phyloP scores from a whole-genome alignment of 1,284 basidiomycete genomes.

The Fistulinella cinereoalba region DNA sequence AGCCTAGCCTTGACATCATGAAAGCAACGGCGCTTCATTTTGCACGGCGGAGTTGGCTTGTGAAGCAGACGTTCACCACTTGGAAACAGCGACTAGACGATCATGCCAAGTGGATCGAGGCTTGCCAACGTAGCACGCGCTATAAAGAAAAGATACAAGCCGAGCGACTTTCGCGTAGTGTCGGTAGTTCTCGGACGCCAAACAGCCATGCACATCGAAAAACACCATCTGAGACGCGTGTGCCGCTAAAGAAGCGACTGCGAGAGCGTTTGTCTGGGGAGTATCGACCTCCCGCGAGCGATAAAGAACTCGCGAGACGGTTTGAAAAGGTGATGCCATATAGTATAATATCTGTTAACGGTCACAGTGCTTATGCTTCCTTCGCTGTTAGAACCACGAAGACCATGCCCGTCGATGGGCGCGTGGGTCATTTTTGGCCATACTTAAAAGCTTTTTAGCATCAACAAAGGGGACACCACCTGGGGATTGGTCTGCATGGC shows the following conservation, averaged over 20 bases:
- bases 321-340: slow-evolving; percentile 56
- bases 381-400: slow-evolving; percentile 55
- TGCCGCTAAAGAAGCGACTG: slow-evolving; percentile 46
- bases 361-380: no score
- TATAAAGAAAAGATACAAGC: slow-evolving; percentile 53
- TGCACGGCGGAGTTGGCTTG: slow-evolving; percentile 25
- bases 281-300: slow-evolving; percentile 50
- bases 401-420: slow-evolving; percentile 70
- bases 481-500: slow-evolving; percentile 55
- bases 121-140: slow-evolving; percentile 53
- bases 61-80: slow-evolving; percentile 32
- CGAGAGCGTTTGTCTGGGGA: slow-evolving; percentile 47
- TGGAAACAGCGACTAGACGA: slow-evolving; percentile 43
- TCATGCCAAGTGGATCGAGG: slow-evolving; percentile 54
- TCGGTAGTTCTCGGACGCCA: background rate
- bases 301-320: slow-evolving; percentile 60
- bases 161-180: slow-evolving; percentile 37
- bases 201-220: slow-evolving; percentile 5
- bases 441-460: slow-evolving; percentile 43
- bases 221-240: slow-evolving; percentile 26
- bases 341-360: no score
- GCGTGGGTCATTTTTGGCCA: slow-evolving; percentile 58
- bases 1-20: slow-evolving; percentile 23
- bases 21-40: slow-evolving; percentile 41
- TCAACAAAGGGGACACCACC: slow-evolving; percentile 23